A percentile compares a stretch with the other conserved stretches of the same genome.
Evolutionary conservation across 2,329 filamentous ascomycete species (phyloP).

Genomic region (Fusarium subglutinans): DNA sequence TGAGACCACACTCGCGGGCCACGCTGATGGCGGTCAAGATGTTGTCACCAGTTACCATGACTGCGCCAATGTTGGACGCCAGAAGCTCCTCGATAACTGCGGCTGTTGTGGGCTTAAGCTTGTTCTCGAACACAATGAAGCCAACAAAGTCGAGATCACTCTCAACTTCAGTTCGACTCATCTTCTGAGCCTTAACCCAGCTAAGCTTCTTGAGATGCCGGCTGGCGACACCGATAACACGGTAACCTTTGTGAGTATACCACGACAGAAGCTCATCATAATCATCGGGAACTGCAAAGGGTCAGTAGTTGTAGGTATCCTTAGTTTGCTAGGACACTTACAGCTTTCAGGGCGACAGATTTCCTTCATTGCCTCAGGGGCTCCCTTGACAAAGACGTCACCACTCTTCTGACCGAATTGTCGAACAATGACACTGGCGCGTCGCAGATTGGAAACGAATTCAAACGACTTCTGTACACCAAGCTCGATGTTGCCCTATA

Average conservation of each 20-base stretch:
- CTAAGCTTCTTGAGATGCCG: conserved; percentile 88
- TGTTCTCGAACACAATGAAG: conserved; percentile 99
- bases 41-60: conserved; percentile 99
- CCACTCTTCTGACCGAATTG: conserved; percentile 86
- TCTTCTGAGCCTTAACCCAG: conserved; percentile 95
- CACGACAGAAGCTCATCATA: conserved; percentile 89
- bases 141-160: conserved; percentile 86
- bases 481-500: conserved; percentile 74
- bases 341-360: conserved; percentile 87
- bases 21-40: conserved; percentile 97
- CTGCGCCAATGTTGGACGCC: conserved; percentile 83
- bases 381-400: conserved; percentile 93
- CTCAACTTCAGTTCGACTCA: conserved; percentile 87
- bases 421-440: conserved; percentile 91
- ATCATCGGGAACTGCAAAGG: conserved; percentile 61
- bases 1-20: conserved; percentile 85
- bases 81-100: conserved; percentile 83
- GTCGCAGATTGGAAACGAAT: conserved; percentile 90
- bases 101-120: conserved; percentile 88
- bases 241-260: conserved; percentile 95
- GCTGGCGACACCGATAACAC: conserved; percentile 94
- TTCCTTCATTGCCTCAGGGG: conserved; percentile 94
- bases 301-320: too few relatives aligned
- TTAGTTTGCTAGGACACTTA: conserved; percentile 53
- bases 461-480: conserved; percentile 93